Percentiles rank a stretch among this genome's conserved stretches.
Conservation (phyloP, 108 stramenopile species). For the Cyclotella sp. region DNA sequence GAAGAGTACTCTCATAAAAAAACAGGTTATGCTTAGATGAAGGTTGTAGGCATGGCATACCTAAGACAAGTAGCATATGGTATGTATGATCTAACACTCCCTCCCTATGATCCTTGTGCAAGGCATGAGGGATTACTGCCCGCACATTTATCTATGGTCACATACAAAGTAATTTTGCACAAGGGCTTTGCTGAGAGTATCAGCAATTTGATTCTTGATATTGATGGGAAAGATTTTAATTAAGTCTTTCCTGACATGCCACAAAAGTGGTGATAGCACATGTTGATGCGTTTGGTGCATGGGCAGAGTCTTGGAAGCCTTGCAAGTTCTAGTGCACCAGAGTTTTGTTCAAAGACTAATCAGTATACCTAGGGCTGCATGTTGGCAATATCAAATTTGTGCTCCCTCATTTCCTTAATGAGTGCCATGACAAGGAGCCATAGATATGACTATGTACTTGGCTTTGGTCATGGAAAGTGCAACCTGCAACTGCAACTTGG, state of each 20-base stretch:
- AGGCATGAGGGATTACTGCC: neutral
- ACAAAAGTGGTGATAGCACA: slow-evolving; percentile 39
- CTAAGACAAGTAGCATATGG: too few species aligned
- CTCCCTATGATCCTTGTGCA: neutral
- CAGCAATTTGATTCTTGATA: slow-evolving; percentile 28
- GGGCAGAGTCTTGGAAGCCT: slow-evolving; percentile 18
- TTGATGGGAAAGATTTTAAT: slow-evolving; percentile 33
- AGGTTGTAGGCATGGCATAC: too few species aligned
- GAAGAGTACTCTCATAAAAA: too few species aligned
- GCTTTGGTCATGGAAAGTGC: slow-evolving; percentile 21
- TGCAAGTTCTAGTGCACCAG: slow-evolving; percentile 28
- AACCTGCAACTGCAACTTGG: slow-evolving; percentile 17
- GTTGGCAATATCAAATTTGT: slow-evolving; percentile 10
- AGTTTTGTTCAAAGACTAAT: slow-evolving; percentile 46
- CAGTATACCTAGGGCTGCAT: slow-evolving; percentile 19
- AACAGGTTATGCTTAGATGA: too few species aligned
- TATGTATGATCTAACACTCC: slow-evolving; percentile 16
- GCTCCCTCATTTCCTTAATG: slow-evolving; percentile 20
- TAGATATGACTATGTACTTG: slow-evolving; percentile 21
- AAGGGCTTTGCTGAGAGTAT: too few species aligned
- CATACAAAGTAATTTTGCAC: slow-evolving; percentile 12
- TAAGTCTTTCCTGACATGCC: slow-evolving; percentile 36
- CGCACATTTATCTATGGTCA: neutral
- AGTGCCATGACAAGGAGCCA: slow-evolving; percentile 12
- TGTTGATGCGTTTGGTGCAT: slow-evolving; percentile 36